Conservation (phyloP, 306 rosid genomes). For the Argentina anserina region DNA sequence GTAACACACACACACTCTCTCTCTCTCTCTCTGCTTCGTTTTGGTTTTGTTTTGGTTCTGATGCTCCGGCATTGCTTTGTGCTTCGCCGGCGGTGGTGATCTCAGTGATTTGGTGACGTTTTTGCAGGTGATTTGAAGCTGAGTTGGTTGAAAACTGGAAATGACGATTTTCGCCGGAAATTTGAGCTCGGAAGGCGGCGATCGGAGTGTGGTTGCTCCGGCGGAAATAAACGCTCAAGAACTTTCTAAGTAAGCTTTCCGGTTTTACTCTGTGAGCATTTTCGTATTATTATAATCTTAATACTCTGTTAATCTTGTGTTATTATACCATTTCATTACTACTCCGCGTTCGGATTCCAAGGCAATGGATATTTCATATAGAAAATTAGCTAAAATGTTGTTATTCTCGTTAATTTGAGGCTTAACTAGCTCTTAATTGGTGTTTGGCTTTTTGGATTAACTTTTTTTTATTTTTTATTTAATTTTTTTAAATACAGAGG, state of each 20-base stretch:
- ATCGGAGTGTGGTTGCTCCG: slow-evolving; percentile 4
- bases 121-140: slow-evolving; percentile 2
- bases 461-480: not conserved
- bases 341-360: not conserved
- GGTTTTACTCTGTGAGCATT: not conserved
- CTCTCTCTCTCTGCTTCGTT: not conserved
- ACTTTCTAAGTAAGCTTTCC: slow-evolving; percentile 32
- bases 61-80: not conserved
- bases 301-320: not conserved
- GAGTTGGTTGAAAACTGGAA: not conserved
- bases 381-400: not conserved
- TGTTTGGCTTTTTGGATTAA: not conserved
- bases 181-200: slow-evolving; percentile 25
- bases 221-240: slow-evolving; percentile 14
- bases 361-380: not conserved
- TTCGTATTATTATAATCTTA: slow-evolving; percentile 6
- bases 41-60: no score
- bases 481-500: slow-evolving; percentile 23
- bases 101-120: slow-evolving; percentile 1
- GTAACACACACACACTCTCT: not conserved
- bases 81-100: not conserved
- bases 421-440: not conserved
- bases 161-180: slow-evolving; percentile 17
- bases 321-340: not conserved
- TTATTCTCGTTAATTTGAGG: not conserved